Evolutionary conservation across 208 protist species (phyloP), one percentile per base, ranked within the genome.

Genomic region (Lotmaria passim): DNA sequence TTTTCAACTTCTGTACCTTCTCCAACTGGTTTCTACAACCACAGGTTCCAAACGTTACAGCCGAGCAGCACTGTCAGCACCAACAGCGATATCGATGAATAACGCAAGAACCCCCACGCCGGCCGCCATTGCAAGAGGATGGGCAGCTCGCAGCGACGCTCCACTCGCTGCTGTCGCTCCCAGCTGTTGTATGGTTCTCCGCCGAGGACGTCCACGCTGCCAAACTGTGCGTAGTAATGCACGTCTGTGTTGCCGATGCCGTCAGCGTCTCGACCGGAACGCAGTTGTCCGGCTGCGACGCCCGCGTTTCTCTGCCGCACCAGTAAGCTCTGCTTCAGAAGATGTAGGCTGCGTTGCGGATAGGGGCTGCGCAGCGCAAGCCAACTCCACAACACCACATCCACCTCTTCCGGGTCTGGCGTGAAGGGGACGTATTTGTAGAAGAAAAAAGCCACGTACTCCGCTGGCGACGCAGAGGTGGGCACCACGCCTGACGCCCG

Each of bases 301-400:
- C 30, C 44, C 10, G 30, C 41, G 59, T 30, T 51, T 8, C 39
- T 61, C 53, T 76, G 73, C 38, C 64, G 79, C 44, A 58, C 30
- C 43, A 71, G 33, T 24, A 84, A 51, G 58, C 72, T 56, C 28
- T 66, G 62, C 67, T 82, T 73, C 24, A 85, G 55, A 0, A 48
- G 12, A 11, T 60, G 64, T 14, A 81, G 59, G 30, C 58, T 76
- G 38, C 69, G 73, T 56, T 83, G 81, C 8, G 77, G 76, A 39
- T 74, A 77, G 7, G 73, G 75, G 26, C 56, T 71, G 34, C 64
- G 52, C 38, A 73, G 24, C 11, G 50, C 51, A 24, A 79, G 59
- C 74, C 77, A 83, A 33, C 77, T 81, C 81, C 81, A 87, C 23
- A 87, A 56, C 24, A 62, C 48, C 55, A 84, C 31, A 50, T 87